Base-by-base conservation (phyloP, 768 basidiomycete genomes). In the Lentinula raphanica region DNA sequence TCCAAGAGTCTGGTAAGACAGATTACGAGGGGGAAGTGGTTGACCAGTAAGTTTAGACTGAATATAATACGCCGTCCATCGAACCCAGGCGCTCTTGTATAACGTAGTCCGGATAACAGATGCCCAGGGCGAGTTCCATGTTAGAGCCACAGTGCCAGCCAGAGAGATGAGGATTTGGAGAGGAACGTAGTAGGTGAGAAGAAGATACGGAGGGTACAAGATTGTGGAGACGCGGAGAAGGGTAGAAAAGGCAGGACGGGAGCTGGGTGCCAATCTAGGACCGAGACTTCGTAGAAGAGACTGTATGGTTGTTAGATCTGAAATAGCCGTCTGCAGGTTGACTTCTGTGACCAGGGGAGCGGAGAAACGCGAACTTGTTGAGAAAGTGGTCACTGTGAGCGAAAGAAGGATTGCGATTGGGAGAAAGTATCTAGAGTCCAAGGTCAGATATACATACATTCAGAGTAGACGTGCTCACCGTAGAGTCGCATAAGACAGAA, bases 81-180 rank as follows among this genome's bases (percentile, higher is more conserved):
- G 82, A 66, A 87, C 68, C 74, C 86, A 83, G 23, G 88, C 85
- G 65, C 84, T 86, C 51, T 83, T 77, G 71, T 80, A 79, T 63
- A 94, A 71, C 9, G 77, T 76, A 4, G 76, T 69, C 56, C 82
- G 79, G 58, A 86, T 73, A 57, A 82, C 72, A 51, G 67, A 68
- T 0, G 79, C 83, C 83, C 87, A 92, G 12, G 86, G 86, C 0
- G 91, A 87, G 53, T 83, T 81, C 72, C 82, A 83, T 17, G 79
- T 78, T 53, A 92, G 70, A 8, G 86, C 1, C 56, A 84, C 31
- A 6, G 87, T 82, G 29, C 90, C 88, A 1, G 69, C 54, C 59
- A 87, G 61, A 28, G 82, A 88, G 44, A 88, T 61, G 42, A 87
- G 69, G 63, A 90, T 74, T 49, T 80, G 83, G 5, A 87, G 71